Base-by-base conservation (phyloP, 352 stramenopile genomes). In the Phytophthora sojae region DNA sequence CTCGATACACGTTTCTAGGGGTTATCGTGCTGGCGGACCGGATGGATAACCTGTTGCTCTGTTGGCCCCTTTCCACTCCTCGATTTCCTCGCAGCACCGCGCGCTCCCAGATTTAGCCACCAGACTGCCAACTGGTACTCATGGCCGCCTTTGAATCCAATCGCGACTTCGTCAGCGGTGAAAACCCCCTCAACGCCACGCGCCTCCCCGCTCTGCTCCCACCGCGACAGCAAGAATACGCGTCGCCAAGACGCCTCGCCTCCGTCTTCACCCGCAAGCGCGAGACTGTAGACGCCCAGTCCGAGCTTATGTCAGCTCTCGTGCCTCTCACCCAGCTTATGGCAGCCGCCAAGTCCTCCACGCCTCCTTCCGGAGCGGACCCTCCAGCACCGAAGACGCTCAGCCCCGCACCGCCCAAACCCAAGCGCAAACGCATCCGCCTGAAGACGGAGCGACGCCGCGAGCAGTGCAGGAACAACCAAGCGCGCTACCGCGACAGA, bases 391-490 rank as follows among this genome's bases (percentile, higher is more conserved):
- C 4, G 9, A 49, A 32, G 7, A 25, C 64, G 6, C 23, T 25
- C 12, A 52, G 17, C 8, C 23, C 47, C n/a, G 11, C 15, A 21
- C 3, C 25, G 58, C 4, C 45, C 23, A 68, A 72, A 26, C 69
- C 45, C 9, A 80, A 78, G 57, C 72, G 69, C 21, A 82, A 83
- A 64, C 73, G 79, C 30, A 58, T 82, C 50, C 76, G 79, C 47
- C 11, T 52, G 32, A 77, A 81, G 61, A 81, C 77, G 0, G 71
- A 81, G 12, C 58, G 75, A 8, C 75, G 78, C 14, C 67, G 78
- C 11, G 64, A 86, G 47, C 76, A 86, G 50, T 86, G 79, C 54
- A 75, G 74, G 17, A 63, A 61, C 17, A 86, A 84, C 54, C 79
- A 86, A 39, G 79, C 76, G 9, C 67, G 74, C 12, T 86, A 86